These are phyloP conservation scores for Sordariomycetes sp. DNA, from an alignment of 2,329 filamentous ascomycete genomes.

Conservation along the genomic window DNA sequence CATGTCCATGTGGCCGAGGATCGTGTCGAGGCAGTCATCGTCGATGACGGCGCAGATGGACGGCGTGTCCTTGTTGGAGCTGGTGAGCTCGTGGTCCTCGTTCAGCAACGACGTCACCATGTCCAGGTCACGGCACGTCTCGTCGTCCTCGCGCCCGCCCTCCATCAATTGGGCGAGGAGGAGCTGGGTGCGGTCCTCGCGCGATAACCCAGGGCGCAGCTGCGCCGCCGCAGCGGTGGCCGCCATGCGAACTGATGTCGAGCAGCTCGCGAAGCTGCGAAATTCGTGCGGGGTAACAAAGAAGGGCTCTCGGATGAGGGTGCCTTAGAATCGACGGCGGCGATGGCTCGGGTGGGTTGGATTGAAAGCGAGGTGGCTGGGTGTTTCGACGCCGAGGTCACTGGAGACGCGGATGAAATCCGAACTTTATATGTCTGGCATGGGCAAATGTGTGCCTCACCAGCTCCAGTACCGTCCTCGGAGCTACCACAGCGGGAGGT, in stretches of 20 bases:
- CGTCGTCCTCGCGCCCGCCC: slow-evolving; percentile 70
- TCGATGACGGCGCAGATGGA: slow-evolving; percentile 53
- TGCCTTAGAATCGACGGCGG: background rate
- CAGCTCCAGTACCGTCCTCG: background rate
- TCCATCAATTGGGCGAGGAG: slow-evolving; percentile 84
- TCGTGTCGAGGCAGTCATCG: slow-evolving; percentile 65
- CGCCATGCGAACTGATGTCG: slow-evolving; percentile 11
- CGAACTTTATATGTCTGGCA: background rate
- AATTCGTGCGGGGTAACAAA: background rate
- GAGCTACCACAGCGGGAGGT: background rate
- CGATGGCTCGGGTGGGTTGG: background rate
- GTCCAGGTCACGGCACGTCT: slow-evolving; percentile 47
- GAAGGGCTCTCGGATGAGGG: background rate
- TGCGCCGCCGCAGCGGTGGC: slow-evolving; percentile 17
- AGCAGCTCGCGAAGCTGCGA: background rate
- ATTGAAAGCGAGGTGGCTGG: background rate
- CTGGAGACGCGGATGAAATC: background rate
- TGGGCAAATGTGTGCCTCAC: background rate
- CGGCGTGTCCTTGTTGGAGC: slow-evolving; percentile 24
- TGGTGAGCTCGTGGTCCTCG: slow-evolving; percentile 34
- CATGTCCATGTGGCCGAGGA: slow-evolving; percentile 79
- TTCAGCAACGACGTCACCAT: slow-evolving; percentile 45
- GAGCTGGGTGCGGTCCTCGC: slow-evolving; percentile 55
- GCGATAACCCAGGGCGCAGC: slow-evolving; percentile 16
- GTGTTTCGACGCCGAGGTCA: background rate